These are phyloP conservation scores for Mallotus nudiflorus DNA, from an alignment of 345 rosid genomes.

Conservation along the genomic window DNA sequence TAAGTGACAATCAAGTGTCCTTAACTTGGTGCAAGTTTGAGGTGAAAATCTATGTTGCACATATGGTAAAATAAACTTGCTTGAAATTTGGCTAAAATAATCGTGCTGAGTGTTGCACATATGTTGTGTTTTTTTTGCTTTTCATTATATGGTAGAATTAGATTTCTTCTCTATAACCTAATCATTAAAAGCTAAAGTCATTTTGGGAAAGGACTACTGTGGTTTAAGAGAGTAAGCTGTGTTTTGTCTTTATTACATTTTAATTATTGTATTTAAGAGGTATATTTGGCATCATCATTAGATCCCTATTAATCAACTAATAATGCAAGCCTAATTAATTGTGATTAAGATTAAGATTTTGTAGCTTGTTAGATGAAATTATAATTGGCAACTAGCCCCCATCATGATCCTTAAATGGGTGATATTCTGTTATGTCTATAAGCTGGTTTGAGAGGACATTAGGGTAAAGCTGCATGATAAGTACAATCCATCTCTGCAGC, in stretches of 20 bases:
- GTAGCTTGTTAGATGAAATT: background rate
- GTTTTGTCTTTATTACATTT: too few species aligned
- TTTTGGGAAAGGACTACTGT: background rate
- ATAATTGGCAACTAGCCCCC: background rate
- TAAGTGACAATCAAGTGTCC: background rate
- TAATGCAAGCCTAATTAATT: background rate
- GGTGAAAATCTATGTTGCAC: background rate
- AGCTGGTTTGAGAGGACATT: background rate
- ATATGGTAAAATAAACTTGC: background rate
- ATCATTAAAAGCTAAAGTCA: background rate
- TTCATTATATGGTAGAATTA: background rate
- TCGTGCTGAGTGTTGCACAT: background rate
- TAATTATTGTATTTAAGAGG: too few species aligned
- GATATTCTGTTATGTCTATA: background rate
- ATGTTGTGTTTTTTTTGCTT: background rate
- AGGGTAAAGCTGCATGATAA: background rate
- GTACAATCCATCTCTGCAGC: background rate
- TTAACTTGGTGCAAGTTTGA: background rate
- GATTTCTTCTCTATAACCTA: background rate
- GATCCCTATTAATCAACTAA: background rate
- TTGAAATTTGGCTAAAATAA: background rate
- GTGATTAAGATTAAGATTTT: too few species aligned
- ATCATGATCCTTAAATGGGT: background rate
- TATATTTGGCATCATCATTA: background rate
- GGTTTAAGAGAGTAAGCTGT: constrained; percentile 2